Evolutionary conservation across 306 rosid species (phyloP).

Genomic region (Medicago arabica): DNA sequence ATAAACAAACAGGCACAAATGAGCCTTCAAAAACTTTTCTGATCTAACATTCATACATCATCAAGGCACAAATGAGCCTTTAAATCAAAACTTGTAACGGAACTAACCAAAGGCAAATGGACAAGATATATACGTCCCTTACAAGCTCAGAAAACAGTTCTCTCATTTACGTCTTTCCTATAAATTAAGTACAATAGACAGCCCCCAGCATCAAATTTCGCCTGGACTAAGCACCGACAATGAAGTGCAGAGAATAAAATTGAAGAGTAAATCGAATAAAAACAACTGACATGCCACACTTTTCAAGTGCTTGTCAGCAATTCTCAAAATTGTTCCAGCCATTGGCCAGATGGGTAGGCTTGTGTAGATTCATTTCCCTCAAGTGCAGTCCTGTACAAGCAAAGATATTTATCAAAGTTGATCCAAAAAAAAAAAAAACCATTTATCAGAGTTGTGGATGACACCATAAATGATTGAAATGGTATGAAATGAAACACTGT

Average conservation of each 20-base stretch:
- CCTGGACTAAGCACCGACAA: slow-evolving; percentile 50
- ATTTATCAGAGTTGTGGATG: not conserved
- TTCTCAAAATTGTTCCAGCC: slow-evolving; percentile 65
- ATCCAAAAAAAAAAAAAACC: too few species aligned
- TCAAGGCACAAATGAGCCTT: slow-evolving; percentile 26
- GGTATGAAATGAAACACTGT: slow-evolving; percentile 13
- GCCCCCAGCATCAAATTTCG: slow-evolving; percentile 49
- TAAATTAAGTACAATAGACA: slow-evolving; percentile 41
- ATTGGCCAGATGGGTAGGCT: slow-evolving; percentile 41
- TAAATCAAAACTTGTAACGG: slow-evolving; percentile 28
- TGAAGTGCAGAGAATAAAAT: slow-evolving; percentile 45
- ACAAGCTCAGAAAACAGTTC: slow-evolving; percentile 40
- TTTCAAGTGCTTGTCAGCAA: slow-evolving; percentile 47
- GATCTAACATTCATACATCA: slow-evolving; percentile 4
- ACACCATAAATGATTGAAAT: not conserved
- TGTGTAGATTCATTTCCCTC: slow-evolving; percentile 42
- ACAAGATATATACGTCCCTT: slow-evolving; percentile 36
- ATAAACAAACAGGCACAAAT: slow-evolving; percentile 25
- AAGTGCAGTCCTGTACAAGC: slow-evolving; percentile 34
- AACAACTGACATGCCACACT: slow-evolving; percentile 45
- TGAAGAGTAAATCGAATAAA: slow-evolving; percentile 15
- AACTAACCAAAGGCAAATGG: slow-evolving; percentile 2
- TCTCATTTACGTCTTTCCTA: slow-evolving; percentile 20
- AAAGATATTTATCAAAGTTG: slow-evolving; percentile 6
- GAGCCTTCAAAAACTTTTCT: slow-evolving; percentile 8